These are phyloP conservation scores for Nepenthes mirabilis DNA, from an alignment of 148 eudicot genomes.

Conservation along the genomic window DNA sequence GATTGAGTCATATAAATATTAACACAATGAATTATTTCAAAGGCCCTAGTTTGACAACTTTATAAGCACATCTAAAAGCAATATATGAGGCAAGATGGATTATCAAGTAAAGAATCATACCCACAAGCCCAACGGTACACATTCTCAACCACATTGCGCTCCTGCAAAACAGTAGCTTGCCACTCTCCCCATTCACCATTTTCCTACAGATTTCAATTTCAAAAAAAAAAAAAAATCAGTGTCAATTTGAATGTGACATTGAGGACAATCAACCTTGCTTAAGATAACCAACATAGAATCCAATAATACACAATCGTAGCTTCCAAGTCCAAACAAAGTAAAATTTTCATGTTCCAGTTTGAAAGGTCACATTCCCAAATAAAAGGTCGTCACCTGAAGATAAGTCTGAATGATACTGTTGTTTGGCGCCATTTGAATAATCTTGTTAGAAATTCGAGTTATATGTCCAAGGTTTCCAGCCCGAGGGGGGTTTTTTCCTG, in stretches of 20 bases:
- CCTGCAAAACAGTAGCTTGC: slow-evolving; percentile 63
- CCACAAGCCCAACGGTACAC: slow-evolving; percentile 94
- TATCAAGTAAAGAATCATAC: slow-evolving; percentile 29
- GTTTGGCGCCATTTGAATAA: slow-evolving; percentile 58
- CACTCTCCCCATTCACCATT: slow-evolving; percentile 68
- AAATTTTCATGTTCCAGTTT: not conserved
- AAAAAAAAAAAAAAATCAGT: slow-evolving; percentile 2
- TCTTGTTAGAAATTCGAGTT: slow-evolving; percentile 79
- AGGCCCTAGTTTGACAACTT: no score
- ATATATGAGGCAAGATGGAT: not conserved
- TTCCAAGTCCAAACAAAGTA: not conserved
- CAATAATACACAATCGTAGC: not conserved
- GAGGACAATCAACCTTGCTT: not conserved
- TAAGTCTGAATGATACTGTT: slow-evolving; percentile 44
- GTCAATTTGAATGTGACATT: not conserved
- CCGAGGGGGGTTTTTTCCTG: slow-evolving; percentile 57
- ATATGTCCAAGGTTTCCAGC: slow-evolving; percentile 82
- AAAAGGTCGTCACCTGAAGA: slow-evolving; percentile 44
- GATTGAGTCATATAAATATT: no score
- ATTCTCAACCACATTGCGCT: slow-evolving; percentile 64
- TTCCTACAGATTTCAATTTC: slow-evolving; percentile 24
- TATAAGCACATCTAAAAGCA: no score
- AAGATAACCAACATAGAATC: not conserved
- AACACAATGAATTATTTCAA: no score
- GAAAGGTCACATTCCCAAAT: not conserved